A percentile compares a stretch with the other conserved stretches of the same genome.
Evolutionary conservation across 2,329 filamentous ascomycete species (phyloP).

Genomic region (Myrmaecium sp.): DNA sequence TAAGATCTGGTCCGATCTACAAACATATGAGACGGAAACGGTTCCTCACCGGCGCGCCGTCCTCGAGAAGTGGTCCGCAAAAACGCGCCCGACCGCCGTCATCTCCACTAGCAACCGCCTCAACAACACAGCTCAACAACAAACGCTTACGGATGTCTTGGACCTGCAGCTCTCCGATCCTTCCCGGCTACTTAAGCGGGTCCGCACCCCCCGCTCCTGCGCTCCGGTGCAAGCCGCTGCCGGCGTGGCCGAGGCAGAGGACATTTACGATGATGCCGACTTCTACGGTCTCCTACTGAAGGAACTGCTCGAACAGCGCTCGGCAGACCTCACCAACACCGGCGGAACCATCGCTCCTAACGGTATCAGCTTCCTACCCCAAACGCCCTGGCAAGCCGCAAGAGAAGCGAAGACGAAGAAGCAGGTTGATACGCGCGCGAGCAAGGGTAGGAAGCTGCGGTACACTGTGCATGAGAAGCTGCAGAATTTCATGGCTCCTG

Average conservation of each 20-base stretch:
- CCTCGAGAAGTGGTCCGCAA: slow-evolving; percentile 81
- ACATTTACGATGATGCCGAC: slow-evolving; percentile 81
- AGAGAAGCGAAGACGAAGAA: slow-evolving; percentile 72
- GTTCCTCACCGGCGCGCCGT: slow-evolving; percentile 48
- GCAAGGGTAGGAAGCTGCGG: slow-evolving; percentile 83
- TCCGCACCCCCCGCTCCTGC: slow-evolving; percentile 57
- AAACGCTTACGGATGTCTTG: slow-evolving; percentile 50
- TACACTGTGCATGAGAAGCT: slow-evolving; percentile 95
- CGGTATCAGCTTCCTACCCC: slow-evolving; percentile 16
- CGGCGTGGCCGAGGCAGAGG: slow-evolving; percentile 36
- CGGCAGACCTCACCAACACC: slow-evolving; percentile 36
- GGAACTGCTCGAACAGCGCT: slow-evolving; percentile 80
- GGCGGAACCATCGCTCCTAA: slow-evolving; percentile 27
- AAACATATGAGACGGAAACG: slow-evolving; percentile 43
- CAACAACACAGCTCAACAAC: slow-evolving; percentile 36
- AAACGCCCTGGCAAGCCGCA: slow-evolving; percentile 41
- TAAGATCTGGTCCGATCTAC: slow-evolving; percentile 57
- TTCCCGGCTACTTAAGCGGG: slow-evolving; percentile 52
- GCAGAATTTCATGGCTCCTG: slow-evolving; percentile 93
- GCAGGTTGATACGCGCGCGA: slow-evolving; percentile 81
- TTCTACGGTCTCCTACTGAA: slow-evolving; percentile 91
- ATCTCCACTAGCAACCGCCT: slow-evolving; percentile 42
- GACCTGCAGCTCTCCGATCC: slow-evolving; percentile 49
- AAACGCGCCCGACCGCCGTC: slow-evolving; percentile 47
- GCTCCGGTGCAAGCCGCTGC: slow-evolving; percentile 47